Evolutionary conservation across 2,329 filamentous ascomycete species (phyloP).

Genomic region (Talaromyces atroroseus): DNA sequence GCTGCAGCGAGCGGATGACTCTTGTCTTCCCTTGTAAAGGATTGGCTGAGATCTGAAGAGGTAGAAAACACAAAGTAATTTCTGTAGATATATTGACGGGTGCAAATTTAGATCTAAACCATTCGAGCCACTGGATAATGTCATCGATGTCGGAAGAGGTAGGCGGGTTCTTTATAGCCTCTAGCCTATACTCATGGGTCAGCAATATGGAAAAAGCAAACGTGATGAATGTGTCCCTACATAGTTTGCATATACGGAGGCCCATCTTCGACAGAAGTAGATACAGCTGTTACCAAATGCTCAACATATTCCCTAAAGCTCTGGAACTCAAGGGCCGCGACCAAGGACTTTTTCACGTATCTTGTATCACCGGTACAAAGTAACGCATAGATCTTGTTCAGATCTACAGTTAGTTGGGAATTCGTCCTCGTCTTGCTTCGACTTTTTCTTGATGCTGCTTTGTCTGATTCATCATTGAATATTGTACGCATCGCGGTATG

Average conservation of each 20-base stretch:
- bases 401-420: neutral
- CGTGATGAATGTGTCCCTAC: slow-evolving; percentile 19
- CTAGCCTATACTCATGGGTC: slow-evolving; percentile 25
- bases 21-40: neutral
- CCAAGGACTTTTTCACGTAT: slow-evolving; percentile 2
- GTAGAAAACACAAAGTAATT: slow-evolving; percentile 19
- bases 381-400: slow-evolving; percentile 20
- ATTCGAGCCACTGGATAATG: slow-evolving; percentile 25
- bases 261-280: slow-evolving; percentile 4
- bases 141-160: slow-evolving; percentile 34
- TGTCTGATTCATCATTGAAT: neutral
- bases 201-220: neutral
- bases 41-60: slow-evolving; percentile 12
- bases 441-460: neutral
- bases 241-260: slow-evolving; percentile 22
- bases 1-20: slow-evolving; percentile 13
- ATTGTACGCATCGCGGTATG: neutral
- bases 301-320: slow-evolving; percentile 22
- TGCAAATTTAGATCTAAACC: slow-evolving; percentile 20
- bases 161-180: slow-evolving; percentile 23
- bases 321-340: slow-evolving; percentile 6
- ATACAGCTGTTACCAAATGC: slow-evolving; percentile 16
- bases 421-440: neutral
- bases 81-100: slow-evolving; percentile 4
- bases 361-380: slow-evolving; percentile 17